A percentile compares a stretch with the other conserved stretches of the same genome.
phyloP scores from a whole-genome alignment of 371 early-diverging fungal species.

The Haplosporangium sp. region DNA sequence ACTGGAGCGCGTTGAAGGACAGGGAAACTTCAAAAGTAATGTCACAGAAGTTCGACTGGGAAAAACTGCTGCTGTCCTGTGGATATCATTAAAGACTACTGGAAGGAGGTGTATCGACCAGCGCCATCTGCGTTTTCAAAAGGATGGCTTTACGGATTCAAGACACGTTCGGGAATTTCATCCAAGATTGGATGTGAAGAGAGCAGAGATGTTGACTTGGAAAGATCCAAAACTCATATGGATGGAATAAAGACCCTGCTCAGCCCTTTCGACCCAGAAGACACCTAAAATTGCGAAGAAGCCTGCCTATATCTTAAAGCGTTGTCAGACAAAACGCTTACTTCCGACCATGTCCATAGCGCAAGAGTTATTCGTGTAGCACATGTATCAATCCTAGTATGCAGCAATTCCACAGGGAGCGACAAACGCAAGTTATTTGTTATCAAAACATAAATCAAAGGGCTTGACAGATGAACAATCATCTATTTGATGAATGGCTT shows the following conservation, averaged over 20 bases:
- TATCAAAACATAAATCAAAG: too few relatives aligned
- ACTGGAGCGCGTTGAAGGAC: too few relatives aligned
- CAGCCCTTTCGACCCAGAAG: neutral
- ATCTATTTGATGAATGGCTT: slow-evolving; percentile 4
- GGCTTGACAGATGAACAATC: too few relatives aligned
- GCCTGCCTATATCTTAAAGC: slow-evolving; percentile 11
- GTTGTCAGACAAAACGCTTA: neutral
- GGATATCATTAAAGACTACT: too few relatives aligned
- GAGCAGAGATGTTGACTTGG: neutral
- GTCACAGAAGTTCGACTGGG: too few relatives aligned
- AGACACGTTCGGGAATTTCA: too few relatives aligned
- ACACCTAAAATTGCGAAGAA: slow-evolving; percentile 16
- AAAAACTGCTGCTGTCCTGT: too few relatives aligned
- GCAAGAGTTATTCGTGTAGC: neutral
- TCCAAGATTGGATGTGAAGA: neutral
- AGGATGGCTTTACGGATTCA: too few relatives aligned
- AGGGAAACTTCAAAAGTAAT: too few relatives aligned
- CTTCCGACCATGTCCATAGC: neutral
- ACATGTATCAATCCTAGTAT: slow-evolving; percentile 4
- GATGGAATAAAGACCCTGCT: neutral
- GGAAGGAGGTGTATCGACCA: too few relatives aligned
- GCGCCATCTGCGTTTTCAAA: too few relatives aligned
- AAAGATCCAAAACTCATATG: neutral
- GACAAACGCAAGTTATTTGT: slow-evolving; percentile 8
- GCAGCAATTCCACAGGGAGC: slow-evolving; percentile 9